Base-by-base conservation (phyloP, 2,329 filamentous ascomycete species). In the Aspergillaceae sp. region DNA sequence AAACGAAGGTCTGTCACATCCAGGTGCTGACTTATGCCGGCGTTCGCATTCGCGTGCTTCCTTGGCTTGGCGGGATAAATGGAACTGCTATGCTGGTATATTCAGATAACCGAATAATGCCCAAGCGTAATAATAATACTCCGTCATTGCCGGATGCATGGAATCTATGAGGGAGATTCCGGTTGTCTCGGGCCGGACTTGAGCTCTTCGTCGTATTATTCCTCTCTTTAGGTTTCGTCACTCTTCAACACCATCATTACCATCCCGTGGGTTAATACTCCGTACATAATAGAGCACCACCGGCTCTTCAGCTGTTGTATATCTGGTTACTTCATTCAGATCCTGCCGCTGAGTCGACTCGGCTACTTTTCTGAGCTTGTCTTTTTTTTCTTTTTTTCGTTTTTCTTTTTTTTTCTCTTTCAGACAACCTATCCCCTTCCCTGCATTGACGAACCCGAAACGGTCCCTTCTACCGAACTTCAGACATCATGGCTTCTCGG, bases 401-500 rank as follows among this genome's bases (percentile, higher is more conserved):
- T 44, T 35, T 38, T 43, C 33, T 9, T 11, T 42, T 46, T 36
- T 36, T 27, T 46, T 44, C n/a, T 40, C 11, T 44, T 37, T 41
- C 19, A 41, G 10, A 28, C 26, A 27, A 19, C 19, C 19, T 19
- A 19, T 40, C 26, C 6, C 34, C 34, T 26, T 29, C 40, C 7
- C 7, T 29, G 10, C 29, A 41, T 41, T 41, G 29, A 10, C 29
- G 40, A 41, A 41, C 29, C 2, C 29, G 19, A 10, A 29, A 7
- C 30, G 30, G 30, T 32, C 30, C 30, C 27, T 19, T 5, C 8
- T 38, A 5, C 34, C 9, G 32, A 38, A 42, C 32, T 32, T 44
- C 26, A 28, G 26, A 51, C 41, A 56, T 43, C 50, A 70, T 70
- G 67, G 62, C 65, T 58, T 62, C 62, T 61, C 64, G 67, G 52